phyloP scores from a whole-genome alignment of 1,284 basidiomycete genomes.

The Xerocomus minutiporus region DNA sequence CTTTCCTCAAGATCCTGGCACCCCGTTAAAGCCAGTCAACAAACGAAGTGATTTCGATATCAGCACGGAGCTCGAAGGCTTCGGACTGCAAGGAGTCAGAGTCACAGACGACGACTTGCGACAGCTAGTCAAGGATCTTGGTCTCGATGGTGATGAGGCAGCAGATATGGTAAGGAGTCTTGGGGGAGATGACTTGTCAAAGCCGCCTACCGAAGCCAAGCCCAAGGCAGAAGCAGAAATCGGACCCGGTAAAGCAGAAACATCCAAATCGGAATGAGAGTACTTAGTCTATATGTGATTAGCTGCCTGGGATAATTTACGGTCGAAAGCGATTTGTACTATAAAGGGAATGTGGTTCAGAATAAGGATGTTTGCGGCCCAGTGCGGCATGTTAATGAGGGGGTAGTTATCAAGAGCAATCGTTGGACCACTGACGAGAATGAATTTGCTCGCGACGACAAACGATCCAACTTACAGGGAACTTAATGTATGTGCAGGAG shows the following conservation, averaged over 20 bases:
- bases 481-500: no score
- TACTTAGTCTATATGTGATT: background rate
- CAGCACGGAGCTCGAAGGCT: slow-evolving; percentile 60
- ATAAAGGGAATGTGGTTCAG: no score
- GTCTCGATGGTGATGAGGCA: slow-evolving; percentile 68
- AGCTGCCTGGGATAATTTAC: slow-evolving; percentile 1
- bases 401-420: no score
- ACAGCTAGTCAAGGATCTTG: slow-evolving; percentile 66
- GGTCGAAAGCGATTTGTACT: slow-evolving; percentile 1
- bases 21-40: slow-evolving; percentile 51
- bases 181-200: slow-evolving; percentile 21
- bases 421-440: no score
- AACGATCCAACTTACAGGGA: no score
- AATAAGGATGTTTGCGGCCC: no score
- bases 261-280: slow-evolving; percentile 2
- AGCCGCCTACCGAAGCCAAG: background rate
- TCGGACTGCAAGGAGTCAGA: slow-evolving; percentile 68
- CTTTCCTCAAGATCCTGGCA: slow-evolving; percentile 44
- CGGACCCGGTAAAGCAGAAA: background rate
- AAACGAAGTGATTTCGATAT: slow-evolving; percentile 57
- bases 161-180: slow-evolving; percentile 63
- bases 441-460: no score
- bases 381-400: no score
- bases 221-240: slow-evolving; percentile 1
- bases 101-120: slow-evolving; percentile 70